phyloP scores from a whole-genome alignment of 2,329 filamentous ascomycete genomes.

The Hypoxylon sp. region DNA sequence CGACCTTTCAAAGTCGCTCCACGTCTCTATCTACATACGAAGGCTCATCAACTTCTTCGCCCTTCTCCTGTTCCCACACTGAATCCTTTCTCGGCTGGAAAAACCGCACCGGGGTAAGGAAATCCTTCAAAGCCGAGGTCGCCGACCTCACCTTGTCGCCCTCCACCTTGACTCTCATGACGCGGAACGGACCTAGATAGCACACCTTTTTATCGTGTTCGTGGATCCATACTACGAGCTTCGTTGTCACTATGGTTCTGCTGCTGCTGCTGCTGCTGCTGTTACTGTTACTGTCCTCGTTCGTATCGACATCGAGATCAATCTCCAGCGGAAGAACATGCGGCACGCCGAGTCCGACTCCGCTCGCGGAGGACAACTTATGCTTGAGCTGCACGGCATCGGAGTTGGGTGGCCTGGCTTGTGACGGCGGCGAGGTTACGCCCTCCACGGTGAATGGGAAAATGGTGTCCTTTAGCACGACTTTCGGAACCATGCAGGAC shows the following conservation, averaged over 20 bases:
- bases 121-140: constrained; percentile 44
- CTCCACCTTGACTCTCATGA: constrained; percentile 54
- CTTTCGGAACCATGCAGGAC: background rate
- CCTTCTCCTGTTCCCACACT: too few relatives aligned
- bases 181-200: constrained; percentile 40
- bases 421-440: background rate
- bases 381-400: background rate
- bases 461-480: background rate
- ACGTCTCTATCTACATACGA: too few relatives aligned
- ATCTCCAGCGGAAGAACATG: constrained; percentile 16
- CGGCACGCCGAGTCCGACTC: background rate
- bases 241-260: background rate
- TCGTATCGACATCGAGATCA: background rate
- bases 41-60: too few relatives aligned
- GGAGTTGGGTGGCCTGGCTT: background rate
- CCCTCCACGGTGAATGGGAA: background rate
- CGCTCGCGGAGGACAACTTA: too few relatives aligned
- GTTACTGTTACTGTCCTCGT: too few relatives aligned
- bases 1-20: too few relatives aligned
- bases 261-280: background rate
- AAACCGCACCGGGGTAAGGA: constrained; percentile 38
- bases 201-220: constrained; percentile 2
- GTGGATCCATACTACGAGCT: constrained; percentile 14
- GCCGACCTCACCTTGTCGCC: constrained; percentile 52
- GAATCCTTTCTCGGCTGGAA: background rate